Conservation (phyloP, 1,139 yeast species). For the Zygosaccharomyces sapae region DNA sequence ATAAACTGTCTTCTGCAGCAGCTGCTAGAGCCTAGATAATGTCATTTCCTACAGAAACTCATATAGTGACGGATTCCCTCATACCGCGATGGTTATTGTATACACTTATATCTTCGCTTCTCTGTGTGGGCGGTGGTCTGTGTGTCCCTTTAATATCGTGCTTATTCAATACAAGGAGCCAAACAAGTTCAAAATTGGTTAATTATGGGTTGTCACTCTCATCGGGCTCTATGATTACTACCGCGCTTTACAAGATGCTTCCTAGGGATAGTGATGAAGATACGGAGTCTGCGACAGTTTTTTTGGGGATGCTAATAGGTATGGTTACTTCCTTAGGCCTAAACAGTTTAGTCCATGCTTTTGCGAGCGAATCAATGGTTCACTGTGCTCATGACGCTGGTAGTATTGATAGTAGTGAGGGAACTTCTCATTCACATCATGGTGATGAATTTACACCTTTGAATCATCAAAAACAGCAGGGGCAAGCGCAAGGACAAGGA, state of each 20-base stretch:
- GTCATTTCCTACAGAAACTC: background rate
- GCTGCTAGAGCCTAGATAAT: background rate
- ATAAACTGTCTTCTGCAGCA: background rate
- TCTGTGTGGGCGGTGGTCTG: constrained; percentile 33
- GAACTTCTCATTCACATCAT: constrained; percentile 2
- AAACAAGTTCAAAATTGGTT: constrained; percentile 29
- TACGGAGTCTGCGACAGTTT: constrained; percentile 43
- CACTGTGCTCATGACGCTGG: constrained; percentile 68
- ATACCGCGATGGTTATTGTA: constrained; percentile 34
- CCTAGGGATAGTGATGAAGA: constrained; percentile 51
- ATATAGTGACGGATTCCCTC: constrained; percentile 8
- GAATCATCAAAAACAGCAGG: background rate
- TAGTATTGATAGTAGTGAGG: background rate
- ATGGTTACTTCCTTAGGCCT: constrained; percentile 54
- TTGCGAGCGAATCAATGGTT: constrained; percentile 77
- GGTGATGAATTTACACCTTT: constrained; percentile 5
- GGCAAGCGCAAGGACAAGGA: no score
- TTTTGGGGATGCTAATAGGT: constrained; percentile 55
- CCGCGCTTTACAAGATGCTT: constrained; percentile 66
- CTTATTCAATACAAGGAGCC: constrained; percentile 16
- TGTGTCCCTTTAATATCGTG: constrained; percentile 33
- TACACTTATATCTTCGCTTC: constrained; percentile 30
- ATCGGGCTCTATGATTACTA: constrained; percentile 72
- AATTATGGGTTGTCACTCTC: constrained; percentile 46
- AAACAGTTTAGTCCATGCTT: constrained; percentile 61